Evolutionary conservation across 1,284 basidiomycete species (phyloP), one percentile per base, ranked within the genome.

Genomic region (Papiliotrema laurentii): DNA sequence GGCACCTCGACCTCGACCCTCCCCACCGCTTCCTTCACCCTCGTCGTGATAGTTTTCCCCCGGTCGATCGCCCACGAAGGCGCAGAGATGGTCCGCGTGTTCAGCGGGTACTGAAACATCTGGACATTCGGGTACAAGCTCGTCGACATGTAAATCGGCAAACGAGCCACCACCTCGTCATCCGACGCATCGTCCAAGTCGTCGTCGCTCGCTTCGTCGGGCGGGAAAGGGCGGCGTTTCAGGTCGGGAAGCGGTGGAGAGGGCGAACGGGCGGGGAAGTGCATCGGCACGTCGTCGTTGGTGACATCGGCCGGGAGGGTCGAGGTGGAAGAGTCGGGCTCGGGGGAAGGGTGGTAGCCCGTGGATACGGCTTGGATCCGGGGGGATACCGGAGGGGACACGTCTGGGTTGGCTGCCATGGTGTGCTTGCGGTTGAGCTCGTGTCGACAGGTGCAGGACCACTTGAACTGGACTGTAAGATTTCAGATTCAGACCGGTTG

Each of bases 1-100:
- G 72, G 72, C 0, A 74, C 55, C 52, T 73, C 72, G 26, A 74
- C 58, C 50, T 74, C 72, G 13, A 74, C 61, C 35, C 68, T 50
- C 4, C 62, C 64, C 2, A 60, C 63, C 1, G 48, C 42, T 51
- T 73, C 72, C 51, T 74, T 74, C 11, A 72, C 61, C 35, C 71
- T 50, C 2, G 68, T 47, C 10, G 70, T 68, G 42, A 74, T 68
- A 10, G 45, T 38, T 50, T 74, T 69, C 0, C 69, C 69, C 9
- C 69, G 53, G 45, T 68, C 61, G 16, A 39, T 43, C 1, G 72
- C 72, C 59, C 66, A 73, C 7, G 46, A 46, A 1, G 70, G 64
- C 6, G 64, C 64, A 11, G 48, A 45, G 19, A 71, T 54, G 3
- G 59, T 53, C 4, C 60, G 54, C 42, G 68, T 64, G 36, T 69